A percentile compares a stretch with the other conserved stretches of the same genome.
Evolutionary conservation across 441 rosid genomes (phyloP).

Genomic region (Melastoma candidum): DNA sequence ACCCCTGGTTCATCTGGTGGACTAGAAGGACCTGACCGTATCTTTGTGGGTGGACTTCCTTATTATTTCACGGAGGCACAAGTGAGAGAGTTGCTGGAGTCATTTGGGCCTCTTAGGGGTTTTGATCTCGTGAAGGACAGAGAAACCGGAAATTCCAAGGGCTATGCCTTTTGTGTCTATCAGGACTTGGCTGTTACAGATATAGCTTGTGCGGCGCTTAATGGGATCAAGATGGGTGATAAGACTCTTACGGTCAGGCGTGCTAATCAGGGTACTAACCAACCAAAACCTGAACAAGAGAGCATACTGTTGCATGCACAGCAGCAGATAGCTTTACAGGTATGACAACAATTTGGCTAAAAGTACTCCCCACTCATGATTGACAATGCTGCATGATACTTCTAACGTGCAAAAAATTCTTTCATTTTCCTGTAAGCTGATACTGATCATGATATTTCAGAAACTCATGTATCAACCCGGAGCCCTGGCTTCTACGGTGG

Average conservation of each 20-base stretch:
- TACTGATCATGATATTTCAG: constrained; percentile 22
- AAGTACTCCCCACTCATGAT: not conserved
- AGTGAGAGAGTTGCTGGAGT: constrained; percentile 86
- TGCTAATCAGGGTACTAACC: constrained; percentile 86
- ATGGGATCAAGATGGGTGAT: constrained; percentile 97
- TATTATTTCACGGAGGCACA: constrained; percentile 93
- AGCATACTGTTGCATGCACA: constrained; percentile 81
- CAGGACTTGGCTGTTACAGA: constrained; percentile 88
- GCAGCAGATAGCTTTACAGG: constrained; percentile 97
- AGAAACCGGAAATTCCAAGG: constrained; percentile 96
- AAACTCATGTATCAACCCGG: constrained; percentile 66
- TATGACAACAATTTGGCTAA: constrained; percentile 12
- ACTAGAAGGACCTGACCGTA: constrained; percentile 95
- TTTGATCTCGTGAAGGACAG: constrained; percentile 97
- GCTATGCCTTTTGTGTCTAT: constrained; percentile 95
- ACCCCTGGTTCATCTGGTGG: constrained; percentile 89
- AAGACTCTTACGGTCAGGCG: constrained; percentile 96
- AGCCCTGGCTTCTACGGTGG: constrained; percentile 50
- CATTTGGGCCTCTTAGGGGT: constrained; percentile 88
- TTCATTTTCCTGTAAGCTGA: not conserved
- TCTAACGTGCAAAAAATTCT: not conserved
- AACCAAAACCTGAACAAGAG: constrained; percentile 94
- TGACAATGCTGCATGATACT: too few species aligned
- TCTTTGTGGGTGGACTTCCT: constrained; percentile 96
- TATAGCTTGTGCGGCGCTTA: constrained; percentile 88